Evolutionary conservation across 83 land plant genomes (phyloP).

Genomic region (Thuja plicata): DNA sequence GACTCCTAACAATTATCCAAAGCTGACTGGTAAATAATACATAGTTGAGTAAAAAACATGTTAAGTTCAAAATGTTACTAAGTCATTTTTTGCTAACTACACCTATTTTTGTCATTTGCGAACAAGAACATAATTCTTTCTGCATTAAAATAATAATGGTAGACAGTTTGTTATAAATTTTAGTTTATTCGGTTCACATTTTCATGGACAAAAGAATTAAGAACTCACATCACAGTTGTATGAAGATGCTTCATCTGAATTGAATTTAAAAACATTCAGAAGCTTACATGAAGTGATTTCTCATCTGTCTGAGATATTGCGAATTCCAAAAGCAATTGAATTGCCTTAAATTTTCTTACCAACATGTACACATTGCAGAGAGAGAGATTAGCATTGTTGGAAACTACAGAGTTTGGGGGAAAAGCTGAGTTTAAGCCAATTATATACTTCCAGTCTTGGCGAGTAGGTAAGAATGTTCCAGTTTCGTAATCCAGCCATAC

Average conservation of each 20-base stretch:
- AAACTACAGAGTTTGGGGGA: slow-evolving; percentile 49
- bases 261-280: neutral
- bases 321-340: neutral
- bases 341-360: neutral
- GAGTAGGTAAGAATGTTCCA: slow-evolving; percentile 65
- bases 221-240: neutral
- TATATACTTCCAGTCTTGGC: slow-evolving; percentile 90
- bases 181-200: neutral
- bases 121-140: neutral
- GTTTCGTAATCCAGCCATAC: neutral
- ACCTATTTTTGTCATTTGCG: neutral
- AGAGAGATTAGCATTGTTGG: slow-evolving; percentile 56
- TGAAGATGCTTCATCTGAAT: neutral
- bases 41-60: too few relatives aligned
- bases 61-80: too few relatives aligned
- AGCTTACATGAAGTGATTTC: neutral
- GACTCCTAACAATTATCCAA: too few relatives aligned
- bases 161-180: neutral
- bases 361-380: slow-evolving; percentile 50
- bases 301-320: neutral
- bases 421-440: slow-evolving; percentile 61
- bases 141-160: neutral
- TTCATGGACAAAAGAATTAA: neutral
- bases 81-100: too few relatives aligned
- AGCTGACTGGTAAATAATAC: too few relatives aligned